A percentile compares a stretch with the other conserved stretches of the same genome.
Conservation (phyloP, 176 grass and related monocot species). For the Puya raimondii region DNA sequence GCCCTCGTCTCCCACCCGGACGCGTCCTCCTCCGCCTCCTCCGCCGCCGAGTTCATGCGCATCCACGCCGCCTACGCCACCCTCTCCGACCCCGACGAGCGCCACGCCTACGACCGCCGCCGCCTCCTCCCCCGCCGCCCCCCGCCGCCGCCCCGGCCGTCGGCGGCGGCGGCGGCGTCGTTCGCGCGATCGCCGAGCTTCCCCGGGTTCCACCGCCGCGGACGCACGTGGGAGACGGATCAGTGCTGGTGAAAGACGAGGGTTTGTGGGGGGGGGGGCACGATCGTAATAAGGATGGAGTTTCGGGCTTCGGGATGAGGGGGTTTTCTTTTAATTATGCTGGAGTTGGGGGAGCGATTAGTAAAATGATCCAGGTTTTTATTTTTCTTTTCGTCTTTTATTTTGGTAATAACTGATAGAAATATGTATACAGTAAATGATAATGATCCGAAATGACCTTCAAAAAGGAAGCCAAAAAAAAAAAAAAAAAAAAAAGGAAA, state of each 20-base stretch:
- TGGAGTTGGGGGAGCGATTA: no score
- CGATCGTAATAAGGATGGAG: no score
- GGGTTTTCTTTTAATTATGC: no score
- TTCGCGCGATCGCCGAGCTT: slow-evolving; percentile 5
- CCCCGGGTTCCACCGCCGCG: background rate
- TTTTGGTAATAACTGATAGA: no score
- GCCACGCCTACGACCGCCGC: slow-evolving; percentile 15
- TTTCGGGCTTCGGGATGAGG: no score
- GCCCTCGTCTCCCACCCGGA: slow-evolving; percentile 31
- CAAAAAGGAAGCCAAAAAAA: no score
- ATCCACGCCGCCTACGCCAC: slow-evolving; percentile 12
- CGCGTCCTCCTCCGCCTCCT: background rate
- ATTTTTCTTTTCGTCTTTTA: no score
- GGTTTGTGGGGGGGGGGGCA: no score
- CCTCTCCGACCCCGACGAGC: slow-evolving; percentile 19
- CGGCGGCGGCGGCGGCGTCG: background rate
- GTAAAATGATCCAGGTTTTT: no score
- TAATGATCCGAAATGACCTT: no score
- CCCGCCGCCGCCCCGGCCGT: background rate
- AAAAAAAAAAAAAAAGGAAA: no score
- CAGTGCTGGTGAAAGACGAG: slow-evolving; percentile 19
- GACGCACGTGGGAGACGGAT: slow-evolving; percentile 27
- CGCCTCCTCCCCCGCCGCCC: background rate
- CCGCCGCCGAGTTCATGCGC: slow-evolving; percentile 20
- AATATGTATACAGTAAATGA: no score